A percentile compares a stretch with the other conserved stretches of the same genome.
Evolutionary conservation across 176 grass and related monocot genomes (phyloP).

Genomic region (Aechmea fasciata): DNA sequence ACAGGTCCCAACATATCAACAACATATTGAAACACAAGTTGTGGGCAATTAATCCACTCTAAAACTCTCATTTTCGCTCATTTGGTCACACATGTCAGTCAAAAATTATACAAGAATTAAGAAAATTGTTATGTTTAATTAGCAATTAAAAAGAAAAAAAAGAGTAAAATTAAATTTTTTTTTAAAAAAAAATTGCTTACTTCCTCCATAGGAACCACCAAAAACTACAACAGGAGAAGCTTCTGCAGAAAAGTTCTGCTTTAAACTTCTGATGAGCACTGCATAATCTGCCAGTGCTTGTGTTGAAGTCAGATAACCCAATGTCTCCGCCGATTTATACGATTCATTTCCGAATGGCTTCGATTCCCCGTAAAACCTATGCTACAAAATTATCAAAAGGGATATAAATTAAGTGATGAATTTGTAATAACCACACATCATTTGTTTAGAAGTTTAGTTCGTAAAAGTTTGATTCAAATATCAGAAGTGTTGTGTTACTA

Average conservation of each 20-base stretch:
- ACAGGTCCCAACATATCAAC: too few species aligned
- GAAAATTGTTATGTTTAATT: too few species aligned
- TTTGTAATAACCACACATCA: background rate
- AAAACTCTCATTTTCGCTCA: too few species aligned
- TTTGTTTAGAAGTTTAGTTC: too few species aligned
- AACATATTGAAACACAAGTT: too few species aligned
- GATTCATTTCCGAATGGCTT: slow-evolving; percentile 82
- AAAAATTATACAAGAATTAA: too few species aligned
- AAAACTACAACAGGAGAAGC: slow-evolving; percentile 78
- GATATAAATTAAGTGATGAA: background rate
- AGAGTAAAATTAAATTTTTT: background rate
- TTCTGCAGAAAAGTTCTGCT: slow-evolving; percentile 61
- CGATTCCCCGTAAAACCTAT: slow-evolving; percentile 92
- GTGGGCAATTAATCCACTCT: too few species aligned
- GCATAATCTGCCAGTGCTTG: slow-evolving; percentile 95
- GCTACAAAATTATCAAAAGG: slow-evolving; percentile 31
- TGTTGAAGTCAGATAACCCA: slow-evolving; percentile 89
- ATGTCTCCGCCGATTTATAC: slow-evolving; percentile 36
- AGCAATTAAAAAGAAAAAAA: too few species aligned
- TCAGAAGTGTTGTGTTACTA: too few species aligned
- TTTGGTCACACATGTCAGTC: too few species aligned
- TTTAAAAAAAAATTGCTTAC: slow-evolving; percentile 23
- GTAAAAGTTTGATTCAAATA: too few species aligned
- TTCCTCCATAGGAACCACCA: slow-evolving; percentile 88
- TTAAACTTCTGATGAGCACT: slow-evolving; percentile 70